These are phyloP conservation scores for Saturnispora quitensis DNA, from an alignment of 805 yeast species.

Conservation along the genomic window DNA sequence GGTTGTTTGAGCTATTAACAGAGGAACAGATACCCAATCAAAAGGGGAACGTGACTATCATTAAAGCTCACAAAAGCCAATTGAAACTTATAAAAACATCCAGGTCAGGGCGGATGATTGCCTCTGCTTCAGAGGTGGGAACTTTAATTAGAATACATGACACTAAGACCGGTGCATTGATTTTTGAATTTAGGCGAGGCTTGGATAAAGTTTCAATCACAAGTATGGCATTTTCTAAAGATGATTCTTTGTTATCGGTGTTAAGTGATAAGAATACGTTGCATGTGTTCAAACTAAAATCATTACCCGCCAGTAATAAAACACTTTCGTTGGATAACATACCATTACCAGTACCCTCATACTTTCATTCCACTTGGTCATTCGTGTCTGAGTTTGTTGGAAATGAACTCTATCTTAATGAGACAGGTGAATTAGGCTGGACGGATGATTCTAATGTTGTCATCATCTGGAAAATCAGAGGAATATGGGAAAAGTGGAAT, in stretches of 20 bases:
- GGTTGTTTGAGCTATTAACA: constrained; percentile 58
- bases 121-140: constrained; percentile 77
- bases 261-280: constrained; percentile 83
- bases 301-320: constrained; percentile 23
- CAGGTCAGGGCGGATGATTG: constrained; percentile 56
- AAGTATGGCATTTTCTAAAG: constrained; percentile 76
- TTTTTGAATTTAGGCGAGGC: constrained; percentile 87
- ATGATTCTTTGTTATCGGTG: constrained; percentile 70
- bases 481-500: constrained; percentile 81
- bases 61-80: constrained; percentile 67
- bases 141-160: constrained; percentile 72
- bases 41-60: constrained; percentile 42
- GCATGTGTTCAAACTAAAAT: constrained; percentile 57
- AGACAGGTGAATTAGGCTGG: constrained; percentile 59
- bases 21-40: neutral
- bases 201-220: constrained; percentile 75
- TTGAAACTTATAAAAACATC: constrained; percentile 58
- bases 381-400: constrained; percentile 61
- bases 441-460: constrained; percentile 63
- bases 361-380: constrained; percentile 83
- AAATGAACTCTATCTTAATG: constrained; percentile 23
- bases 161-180: constrained; percentile 52
- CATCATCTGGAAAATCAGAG: constrained; percentile 63
- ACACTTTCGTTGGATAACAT: constrained; percentile 44
- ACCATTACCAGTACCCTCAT: constrained; percentile 48